Percentiles rank a stretch among this genome's conserved stretches.
Evolutionary conservation across 306 rosid genomes (phyloP).

Genomic region (Quercus robur): DNA sequence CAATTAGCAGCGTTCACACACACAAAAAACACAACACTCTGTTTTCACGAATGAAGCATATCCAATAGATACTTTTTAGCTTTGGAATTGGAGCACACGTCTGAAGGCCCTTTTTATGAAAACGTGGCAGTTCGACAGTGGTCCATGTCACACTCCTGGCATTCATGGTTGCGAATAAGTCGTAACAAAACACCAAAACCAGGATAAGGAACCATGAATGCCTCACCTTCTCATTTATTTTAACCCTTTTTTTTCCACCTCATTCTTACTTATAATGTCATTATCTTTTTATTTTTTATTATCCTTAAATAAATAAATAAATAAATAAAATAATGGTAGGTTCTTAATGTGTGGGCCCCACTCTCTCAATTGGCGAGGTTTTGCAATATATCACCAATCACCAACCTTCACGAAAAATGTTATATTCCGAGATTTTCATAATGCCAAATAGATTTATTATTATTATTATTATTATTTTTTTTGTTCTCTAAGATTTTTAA

Average conservation of each 20-base stretch:
- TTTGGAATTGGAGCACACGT: constrained; percentile 16
- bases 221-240: constrained; percentile 30
- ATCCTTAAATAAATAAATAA: no score
- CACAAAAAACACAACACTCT: no score
- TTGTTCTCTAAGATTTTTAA: no score
- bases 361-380: no score
- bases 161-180: constrained; percentile 12
- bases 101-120: not conserved
- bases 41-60: not conserved
- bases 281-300: not conserved
- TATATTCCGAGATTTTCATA: no score
- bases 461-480: no score
- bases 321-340: no score
- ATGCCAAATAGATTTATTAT: no score
- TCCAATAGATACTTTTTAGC: not conserved
- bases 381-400: no score
- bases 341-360: not conserved
- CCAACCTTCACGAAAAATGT: no score
- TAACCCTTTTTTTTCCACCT: not conserved
- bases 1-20: not conserved
- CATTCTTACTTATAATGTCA: not conserved
- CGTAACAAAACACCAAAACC: constrained; percentile 30
- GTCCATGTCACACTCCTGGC: constrained; percentile 5
- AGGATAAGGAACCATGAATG: constrained; percentile 43
- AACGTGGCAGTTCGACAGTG: constrained; percentile 14